Evolutionary conservation across 2,329 filamentous ascomycete genomes (phyloP), one percentile per base, ranked within the genome.

Genomic region (Alternaria arbusti): DNA sequence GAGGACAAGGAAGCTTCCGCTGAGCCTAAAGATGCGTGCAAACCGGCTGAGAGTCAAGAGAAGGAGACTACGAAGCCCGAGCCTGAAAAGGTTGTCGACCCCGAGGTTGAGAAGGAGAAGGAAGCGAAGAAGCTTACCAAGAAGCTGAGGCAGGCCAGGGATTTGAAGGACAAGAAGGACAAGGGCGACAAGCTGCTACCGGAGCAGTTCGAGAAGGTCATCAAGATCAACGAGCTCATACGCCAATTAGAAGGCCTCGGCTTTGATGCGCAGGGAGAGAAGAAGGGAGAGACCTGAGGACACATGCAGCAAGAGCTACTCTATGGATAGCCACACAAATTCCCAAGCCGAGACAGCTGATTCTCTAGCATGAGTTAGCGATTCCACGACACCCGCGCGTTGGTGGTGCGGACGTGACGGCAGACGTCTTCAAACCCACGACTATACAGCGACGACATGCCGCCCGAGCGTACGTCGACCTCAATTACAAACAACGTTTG

Each of bases 171-270:
- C 74, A 97, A 97, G 86, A 97, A 97, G 80, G 92, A 97, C 23
- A 90, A 89, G 59, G 96, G 96, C 20, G 91, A 93, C 77, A 86
- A 88, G 5, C 82, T 99, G 64, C 85, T 98, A 25, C 95, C 94
- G 0, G 96, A 99, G 82, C 96, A 99, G 82, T 91, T 98, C 68
- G 94, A 95, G 72, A 99, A 99, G 83, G 93, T 99, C 59, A 96
- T 97, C 79, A 97, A 96, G 81, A 97, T 99, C 78, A 93, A 93
- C 67, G 96, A 99, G 83, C 86, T 99, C 54, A 90, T 97, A 61
- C 88, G 94, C 12, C 94, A 98, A 78, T 83, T 99, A 59, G 92
- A 96, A 73, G 86, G 88, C 3, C 84, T 99, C 26, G 95, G 95
- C 0, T 93, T 98, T 67, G 91, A 96, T 78, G 82, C 87, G 1